Base-by-base conservation (phyloP, 169 alveolate genomes). In the Plasmodium relictum region DNA sequence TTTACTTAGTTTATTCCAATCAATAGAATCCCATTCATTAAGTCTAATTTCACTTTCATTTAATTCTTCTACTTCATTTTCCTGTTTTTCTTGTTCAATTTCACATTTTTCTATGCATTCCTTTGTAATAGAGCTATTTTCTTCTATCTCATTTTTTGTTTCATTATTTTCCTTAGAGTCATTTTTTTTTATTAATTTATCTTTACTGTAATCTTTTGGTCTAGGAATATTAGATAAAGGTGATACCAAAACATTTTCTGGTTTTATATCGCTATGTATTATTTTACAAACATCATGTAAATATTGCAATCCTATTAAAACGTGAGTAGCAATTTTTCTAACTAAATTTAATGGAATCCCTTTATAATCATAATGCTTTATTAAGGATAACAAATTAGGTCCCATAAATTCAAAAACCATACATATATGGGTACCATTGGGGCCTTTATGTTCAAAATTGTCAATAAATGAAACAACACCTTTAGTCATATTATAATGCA, bases 251-350 rank as follows among this genome's bases (percentile, higher is more conserved):
- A 99, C 98, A 92, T 99, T 99, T 93, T 99, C 99, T 22, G 99
- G 99, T 93, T 99, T 99, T 83, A 99, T 95, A 94, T 99, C 99
- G 10, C 99, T 99, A 93, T 99, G 99, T 86, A 99, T 99, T 63
- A 99, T 97, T 73, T 98, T 97, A 74, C 99, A 97, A 72, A 96
- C 96, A 52, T 98, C 96, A 88, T 97, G 99, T 63, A 99, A 95
- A 92, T 97, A 98, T 92, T 98, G 99, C 54, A 99, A 92, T 12
- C 99, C 99, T 71, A 98, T 95, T 70, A 99, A 92, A 12, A 98
- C 97, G 89, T 99, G 99, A 37, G 98, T 96, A 16, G 99, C 98
- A 50, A 99, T 96, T 95, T 96, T 97, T 74, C 99, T 93, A 42
- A 97, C 98, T 71, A 98, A 93, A 56, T 95, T 97, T 69, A 98